phyloP scores from a whole-genome alignment of 2,329 filamentous ascomycete species.

The Alternaria brassicae region DNA sequence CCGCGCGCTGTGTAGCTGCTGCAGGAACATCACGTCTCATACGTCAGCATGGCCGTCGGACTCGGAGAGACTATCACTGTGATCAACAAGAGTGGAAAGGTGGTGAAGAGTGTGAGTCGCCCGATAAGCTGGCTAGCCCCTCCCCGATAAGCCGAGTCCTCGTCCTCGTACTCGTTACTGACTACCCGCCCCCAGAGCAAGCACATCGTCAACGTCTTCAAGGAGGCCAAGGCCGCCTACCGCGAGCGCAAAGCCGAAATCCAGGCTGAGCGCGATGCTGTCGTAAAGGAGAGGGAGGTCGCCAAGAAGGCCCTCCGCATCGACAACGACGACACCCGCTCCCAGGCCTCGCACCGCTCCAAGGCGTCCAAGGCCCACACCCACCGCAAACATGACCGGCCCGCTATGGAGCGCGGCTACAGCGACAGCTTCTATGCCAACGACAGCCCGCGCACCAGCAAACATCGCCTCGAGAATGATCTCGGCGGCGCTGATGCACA shows the following conservation, averaged over 20 bases:
- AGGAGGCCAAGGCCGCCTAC: conserved; percentile 88
- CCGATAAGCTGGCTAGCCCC: conserved; percentile 8
- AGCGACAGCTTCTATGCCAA: conserved; percentile 57
- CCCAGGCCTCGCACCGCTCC: conserved; percentile 40
- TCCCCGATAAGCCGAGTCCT: conserved; percentile 15
- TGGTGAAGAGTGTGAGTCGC: conserved; percentile 80
- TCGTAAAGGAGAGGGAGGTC: conserved; percentile 64
- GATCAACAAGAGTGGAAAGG: conserved; percentile 89
- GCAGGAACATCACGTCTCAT: conserved; percentile 22
- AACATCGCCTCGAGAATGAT: conserved; percentile 43
- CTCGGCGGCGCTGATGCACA: conserved; percentile 42
- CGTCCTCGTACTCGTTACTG: conserved; percentile 5
- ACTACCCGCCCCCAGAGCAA: conserved; percentile 71
- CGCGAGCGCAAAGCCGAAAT: conserved; percentile 85
- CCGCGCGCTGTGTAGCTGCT: conserved; percentile 31
- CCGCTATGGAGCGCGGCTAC: conserved; percentile 53
- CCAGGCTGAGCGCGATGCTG: conserved; percentile 70
- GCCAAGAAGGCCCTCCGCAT: conserved; percentile 62
- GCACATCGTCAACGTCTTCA: conserved; percentile 88
- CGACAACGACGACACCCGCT: conserved; percentile 50
- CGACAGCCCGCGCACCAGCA: conserved; percentile 36
- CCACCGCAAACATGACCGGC: conserved; percentile 39
- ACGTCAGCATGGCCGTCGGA: conserved; percentile 53
- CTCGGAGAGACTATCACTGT: conserved; percentile 81
- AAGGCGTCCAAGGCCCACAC: conserved; percentile 32